Evolutionary conservation across 345 rosid species (phyloP).

Genomic region (Moringa oleifera): DNA sequence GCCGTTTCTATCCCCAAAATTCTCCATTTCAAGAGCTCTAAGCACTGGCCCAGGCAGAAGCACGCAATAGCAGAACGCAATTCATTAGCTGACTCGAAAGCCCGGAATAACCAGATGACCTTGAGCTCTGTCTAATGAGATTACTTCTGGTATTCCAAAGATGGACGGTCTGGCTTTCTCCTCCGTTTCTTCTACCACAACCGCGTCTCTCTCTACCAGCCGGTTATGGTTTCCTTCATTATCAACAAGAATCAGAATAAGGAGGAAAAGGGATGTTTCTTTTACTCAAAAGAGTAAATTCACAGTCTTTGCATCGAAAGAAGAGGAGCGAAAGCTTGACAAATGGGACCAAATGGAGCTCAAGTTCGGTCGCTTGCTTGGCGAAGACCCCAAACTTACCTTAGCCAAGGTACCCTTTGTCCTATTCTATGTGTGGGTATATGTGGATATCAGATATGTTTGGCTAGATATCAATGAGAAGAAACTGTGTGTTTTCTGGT

Average conservation of each 20-base stretch:
- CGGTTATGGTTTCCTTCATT: conserved; percentile 18
- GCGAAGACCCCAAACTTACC: conserved; percentile 92
- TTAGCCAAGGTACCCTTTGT: conserved; percentile 64
- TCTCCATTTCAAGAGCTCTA: background rate
- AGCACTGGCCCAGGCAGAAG: too few species aligned
- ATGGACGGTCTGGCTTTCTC: conserved; percentile 58
- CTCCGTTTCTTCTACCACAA: conserved; percentile 25
- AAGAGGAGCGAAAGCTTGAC: conserved; percentile 56
- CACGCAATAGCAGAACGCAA: too few species aligned
- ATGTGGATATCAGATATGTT: too few species aligned
- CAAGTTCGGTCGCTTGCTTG: conserved; percentile 73
- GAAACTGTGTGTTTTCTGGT: too few species aligned
- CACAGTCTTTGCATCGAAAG: conserved; percentile 43
- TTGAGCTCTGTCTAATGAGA: background rate
- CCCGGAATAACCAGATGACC: background rate
- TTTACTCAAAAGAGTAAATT: conserved; percentile 27
- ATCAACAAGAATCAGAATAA: conserved; percentile 14
- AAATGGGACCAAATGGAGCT: conserved; percentile 92
- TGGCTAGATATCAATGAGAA: too few species aligned
- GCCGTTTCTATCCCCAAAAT: background rate
- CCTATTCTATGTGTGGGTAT: background rate
- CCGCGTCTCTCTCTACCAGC: conserved; percentile 19
- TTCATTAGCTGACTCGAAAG: background rate
- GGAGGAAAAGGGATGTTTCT: conserved; percentile 13
- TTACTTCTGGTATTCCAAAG: conserved; percentile 10